Conservation (phyloP, 2,329 filamentous ascomycete species). For the Pseudogymnoascus sp. region DNA sequence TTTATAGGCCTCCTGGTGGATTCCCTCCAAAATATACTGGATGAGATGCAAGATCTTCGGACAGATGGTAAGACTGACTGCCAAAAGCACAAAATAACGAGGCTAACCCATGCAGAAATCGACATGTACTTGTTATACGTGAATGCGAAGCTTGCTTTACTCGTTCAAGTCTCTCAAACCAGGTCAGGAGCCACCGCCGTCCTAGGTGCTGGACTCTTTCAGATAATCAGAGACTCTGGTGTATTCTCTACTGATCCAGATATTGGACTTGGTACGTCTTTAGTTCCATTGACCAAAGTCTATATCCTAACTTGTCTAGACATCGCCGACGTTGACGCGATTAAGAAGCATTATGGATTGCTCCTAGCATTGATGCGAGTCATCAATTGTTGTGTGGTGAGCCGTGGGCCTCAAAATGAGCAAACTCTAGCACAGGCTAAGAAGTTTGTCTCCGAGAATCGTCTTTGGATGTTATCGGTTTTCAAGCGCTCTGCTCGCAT, state of each 20-base stretch:
- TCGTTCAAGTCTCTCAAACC: slow-evolving; percentile 78
- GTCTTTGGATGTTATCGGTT: slow-evolving; percentile 75
- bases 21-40: slow-evolving; percentile 68
- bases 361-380: slow-evolving; percentile 75
- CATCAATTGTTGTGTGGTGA: slow-evolving; percentile 72
- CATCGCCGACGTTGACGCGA: slow-evolving; percentile 22
- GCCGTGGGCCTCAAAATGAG: slow-evolving; percentile 72
- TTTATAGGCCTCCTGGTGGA: slow-evolving; percentile 88
- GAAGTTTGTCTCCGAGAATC: slow-evolving; percentile 73
- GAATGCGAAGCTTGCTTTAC: slow-evolving; percentile 69
- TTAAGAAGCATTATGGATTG: slow-evolving; percentile 55
- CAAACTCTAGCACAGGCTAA: slow-evolving; percentile 65
- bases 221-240: slow-evolving; percentile 69
- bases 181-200: slow-evolving; percentile 77
- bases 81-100: neutral
- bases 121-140: slow-evolving; percentile 37
- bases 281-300: neutral
- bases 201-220: slow-evolving; percentile 83
- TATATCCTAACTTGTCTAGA: slow-evolving; percentile 21
- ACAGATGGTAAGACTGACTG: slow-evolving; percentile 41
- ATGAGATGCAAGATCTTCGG: slow-evolving; percentile 58
- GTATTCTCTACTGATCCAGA: slow-evolving; percentile 89
- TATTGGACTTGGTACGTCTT: slow-evolving; percentile 61
- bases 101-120: slow-evolving; percentile 26
- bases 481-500: slow-evolving; percentile 86